Base-by-base conservation (phyloP, 2,329 filamentous ascomycete species). In the Helminthosporium solani region DNA sequence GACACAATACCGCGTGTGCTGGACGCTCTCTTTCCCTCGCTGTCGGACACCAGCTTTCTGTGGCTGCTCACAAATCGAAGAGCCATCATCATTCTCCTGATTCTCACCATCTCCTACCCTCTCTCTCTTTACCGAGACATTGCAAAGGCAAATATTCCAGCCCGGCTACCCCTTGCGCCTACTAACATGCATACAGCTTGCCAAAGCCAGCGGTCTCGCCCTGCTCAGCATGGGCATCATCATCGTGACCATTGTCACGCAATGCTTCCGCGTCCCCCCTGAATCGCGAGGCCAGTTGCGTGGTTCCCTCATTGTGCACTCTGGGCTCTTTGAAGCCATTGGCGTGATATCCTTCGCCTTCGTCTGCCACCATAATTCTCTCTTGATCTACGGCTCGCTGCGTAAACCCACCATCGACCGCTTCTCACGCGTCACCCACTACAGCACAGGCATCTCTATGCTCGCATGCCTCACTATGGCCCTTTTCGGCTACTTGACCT, bases 321-420 rank as follows among this genome's bases (percentile, higher is more conserved):
- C 80, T 20, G 94, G 92, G 38, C 85, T 99, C 47, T 95, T 97
- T 64, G 91, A 97, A 70, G 92, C 94, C 18, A 90, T 99, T 61
- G 94, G 94, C 25, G 92, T 99, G 15, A 99, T 99, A 59, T 97
- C 94, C 3, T 99, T 99, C 70, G 82, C 84, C 25, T 86, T 87
- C 59, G 84, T 87, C 49, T 87, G 84, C 66, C 84, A 99, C 68
- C 94, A 99, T 75, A 99, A 99, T 74, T 95, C 90, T 41, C 85
- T 99, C 49, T 80, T 99, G 45, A 99, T 99, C 67, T 99, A 99
- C 73, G 92, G 92, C 56, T 97, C 92, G 2, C 81, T 99, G 52
- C 86, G 87, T 60, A 96, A 88, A 41, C 94, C 94, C 1, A 99
- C 94, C 1, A 87, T 99, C 60, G 91, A 97, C 76, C 90, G 95